Evolutionary conservation across 805 yeast species (phyloP), one percentile per base, ranked within the genome.

Genomic region (Barnettozyma botsteinii): DNA sequence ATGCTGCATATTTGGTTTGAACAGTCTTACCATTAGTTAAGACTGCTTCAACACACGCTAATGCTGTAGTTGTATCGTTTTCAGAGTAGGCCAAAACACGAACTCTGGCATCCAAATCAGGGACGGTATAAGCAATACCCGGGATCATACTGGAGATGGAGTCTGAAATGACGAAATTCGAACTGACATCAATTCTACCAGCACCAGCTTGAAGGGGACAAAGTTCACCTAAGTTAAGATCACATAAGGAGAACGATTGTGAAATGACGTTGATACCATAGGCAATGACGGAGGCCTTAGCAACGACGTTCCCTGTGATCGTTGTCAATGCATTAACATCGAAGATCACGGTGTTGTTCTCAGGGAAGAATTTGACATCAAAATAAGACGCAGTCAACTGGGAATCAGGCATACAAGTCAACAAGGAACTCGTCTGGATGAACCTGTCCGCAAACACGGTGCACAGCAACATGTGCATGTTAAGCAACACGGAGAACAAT

Each of bases 21-120:
- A 93, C 98, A 1, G 98, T 89, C 56, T 85, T 88, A 42, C 93
- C 96, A 62, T 93, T 93, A 15, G 84, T 65, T 41, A 93, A 69
- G 13, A 78, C 69, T 0, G 98, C 97, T 58, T 84, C 86, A 11
- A 93, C 95, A 73, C 98, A 93, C 2, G 98, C 98, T 43, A 89
- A 66, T 3, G 81, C 72, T 9, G 65, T 61, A 17, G 51, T 36
- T 8, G 73, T 66, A 54, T 76, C 80, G 33, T 65, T 64, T 13
- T 63, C 55, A 24, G 75, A 59, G 57, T 79, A 77, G 4, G 83
- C 82, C 15, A 75, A 61, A 27, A 94, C 91, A 49, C 81, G 69
- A 22, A 89, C 96, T 46, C 84, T 75, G 5, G 96, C 98, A 57
- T 93, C 98, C 49, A 93, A 67, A 61, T 93, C 96, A 0, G 98